These are phyloP conservation scores for Cicer arietinum DNA, from an alignment of 306 rosid genomes.

Conservation along the genomic window DNA sequence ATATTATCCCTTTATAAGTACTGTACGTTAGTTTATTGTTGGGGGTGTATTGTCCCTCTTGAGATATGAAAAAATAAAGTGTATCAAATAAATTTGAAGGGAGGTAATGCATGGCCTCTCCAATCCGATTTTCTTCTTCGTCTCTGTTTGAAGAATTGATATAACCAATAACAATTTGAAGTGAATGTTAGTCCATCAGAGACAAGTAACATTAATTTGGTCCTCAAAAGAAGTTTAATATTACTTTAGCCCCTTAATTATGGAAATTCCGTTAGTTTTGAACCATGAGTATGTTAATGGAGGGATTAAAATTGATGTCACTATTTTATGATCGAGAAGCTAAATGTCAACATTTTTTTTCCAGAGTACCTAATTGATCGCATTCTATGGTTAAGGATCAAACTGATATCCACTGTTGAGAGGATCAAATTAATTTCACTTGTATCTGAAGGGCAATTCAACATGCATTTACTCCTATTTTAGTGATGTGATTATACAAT, in stretches of 20 bases:
- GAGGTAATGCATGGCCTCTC: not conserved
- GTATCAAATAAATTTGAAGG: constrained; percentile 19
- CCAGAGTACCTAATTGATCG: constrained; percentile 1
- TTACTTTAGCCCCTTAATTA: not conserved
- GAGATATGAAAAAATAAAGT: not conserved
- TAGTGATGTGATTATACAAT: not conserved
- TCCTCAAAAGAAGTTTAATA: constrained; percentile 11
- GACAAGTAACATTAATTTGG: constrained; percentile 7
- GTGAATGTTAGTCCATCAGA: constrained; percentile 12
- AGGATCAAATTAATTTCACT: constrained; percentile 24
- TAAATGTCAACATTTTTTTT: not conserved
- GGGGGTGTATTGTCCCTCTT: not conserved
- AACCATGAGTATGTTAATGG: not conserved
- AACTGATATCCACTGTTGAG: constrained; percentile 21
- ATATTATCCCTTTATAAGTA: not conserved
- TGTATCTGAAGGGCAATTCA: constrained; percentile 1
- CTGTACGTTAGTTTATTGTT: not conserved
- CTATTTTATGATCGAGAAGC: not conserved
- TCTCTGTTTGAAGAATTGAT: not conserved
- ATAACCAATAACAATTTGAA: not conserved
- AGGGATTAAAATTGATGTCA: constrained; percentile 5
- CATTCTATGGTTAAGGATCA: constrained; percentile 9
- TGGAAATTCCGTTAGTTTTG: not conserved
- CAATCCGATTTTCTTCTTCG: constrained; percentile 14
- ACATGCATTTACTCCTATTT: constrained; percentile 12